Conservation (phyloP, 148 eudicot genomes). For the Rhododendron griersonianum region DNA sequence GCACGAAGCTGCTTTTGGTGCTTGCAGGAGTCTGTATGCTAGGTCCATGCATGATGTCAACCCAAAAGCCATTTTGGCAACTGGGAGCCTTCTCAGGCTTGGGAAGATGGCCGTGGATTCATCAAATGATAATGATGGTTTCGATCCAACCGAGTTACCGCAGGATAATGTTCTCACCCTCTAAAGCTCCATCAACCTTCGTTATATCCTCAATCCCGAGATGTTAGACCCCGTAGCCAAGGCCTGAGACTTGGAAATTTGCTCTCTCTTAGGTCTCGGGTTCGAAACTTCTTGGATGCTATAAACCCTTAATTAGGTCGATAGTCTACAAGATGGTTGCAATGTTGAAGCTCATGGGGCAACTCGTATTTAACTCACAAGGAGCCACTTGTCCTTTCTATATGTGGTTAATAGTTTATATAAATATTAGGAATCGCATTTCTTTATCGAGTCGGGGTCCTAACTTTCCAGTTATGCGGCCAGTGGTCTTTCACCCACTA, state of each 20-base stretch:
- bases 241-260: not conserved
- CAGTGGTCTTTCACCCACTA: too few species aligned
- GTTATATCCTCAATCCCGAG: not conserved
- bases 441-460: too few species aligned
- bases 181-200: slow-evolving; percentile 3
- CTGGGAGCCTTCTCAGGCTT: slow-evolving; percentile 59
- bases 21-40: slow-evolving; percentile 56
- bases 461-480: too few species aligned
- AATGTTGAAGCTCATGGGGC: too few species aligned
- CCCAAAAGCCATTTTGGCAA: slow-evolving; percentile 73
- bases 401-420: too few species aligned
- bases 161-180: slow-evolving; percentile 28
- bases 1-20: slow-evolving; percentile 50
- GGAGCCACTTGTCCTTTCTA: too few species aligned
- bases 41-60: slow-evolving; percentile 72
- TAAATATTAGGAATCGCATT: too few species aligned
- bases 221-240: not conserved
- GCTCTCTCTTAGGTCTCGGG: not conserved
- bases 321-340: not conserved
- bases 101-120: slow-evolving; percentile 31
- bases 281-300: not conserved
- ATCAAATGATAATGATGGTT: slow-evolving; percentile 1
- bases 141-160: slow-evolving; percentile 65
- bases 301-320: not conserved
- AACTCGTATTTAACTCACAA: too few species aligned